These are phyloP conservation scores for Discostella stelligeroides DNA, from an alignment of 108 stramenopile genomes.

Conservation along the genomic window DNA sequence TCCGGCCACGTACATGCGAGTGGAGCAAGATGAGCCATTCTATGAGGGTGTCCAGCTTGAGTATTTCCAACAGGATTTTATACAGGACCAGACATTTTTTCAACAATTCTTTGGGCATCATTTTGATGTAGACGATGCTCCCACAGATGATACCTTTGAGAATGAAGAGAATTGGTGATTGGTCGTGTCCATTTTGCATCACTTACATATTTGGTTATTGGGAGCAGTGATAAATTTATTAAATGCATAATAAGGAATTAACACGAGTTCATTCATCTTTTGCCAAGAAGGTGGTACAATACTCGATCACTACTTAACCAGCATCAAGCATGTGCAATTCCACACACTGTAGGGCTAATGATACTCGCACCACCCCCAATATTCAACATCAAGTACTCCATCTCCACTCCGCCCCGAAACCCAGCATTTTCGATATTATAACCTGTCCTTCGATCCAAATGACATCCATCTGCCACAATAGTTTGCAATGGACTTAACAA, in stretches of 20 bases:
- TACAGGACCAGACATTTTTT: slow-evolving; percentile 30
- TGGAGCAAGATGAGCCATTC: slow-evolving; percentile 55
- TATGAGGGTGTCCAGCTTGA: slow-evolving; percentile 38
- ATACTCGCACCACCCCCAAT: slow-evolving; percentile 10
- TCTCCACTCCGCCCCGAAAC: slow-evolving; percentile 30
- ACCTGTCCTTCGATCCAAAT: slow-evolving; percentile 80
- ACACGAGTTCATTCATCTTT: too few species aligned
- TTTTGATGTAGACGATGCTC: slow-evolving; percentile 51
- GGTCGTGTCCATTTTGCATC: too few species aligned
- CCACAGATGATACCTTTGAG: slow-evolving; percentile 49
- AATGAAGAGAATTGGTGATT: slow-evolving; percentile 52
- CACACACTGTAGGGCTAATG: slow-evolving; percentile 45
- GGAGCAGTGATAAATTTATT: too few species aligned
- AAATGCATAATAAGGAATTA: not conserved
- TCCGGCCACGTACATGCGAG: slow-evolving; percentile 53
- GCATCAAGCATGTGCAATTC: slow-evolving; percentile 46
- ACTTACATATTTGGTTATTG: too few species aligned
- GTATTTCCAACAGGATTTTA: slow-evolving; percentile 33
- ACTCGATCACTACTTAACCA: too few species aligned
- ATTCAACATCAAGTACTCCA: slow-evolving; percentile 38
- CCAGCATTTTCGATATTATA: slow-evolving; percentile 42
- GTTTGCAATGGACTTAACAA: slow-evolving; percentile 72
- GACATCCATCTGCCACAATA: slow-evolving; percentile 79
- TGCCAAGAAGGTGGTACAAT: too few species aligned
- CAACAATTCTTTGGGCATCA: slow-evolving; percentile 60